These are phyloP conservation scores for Pseudogymnoascus sp. DNA, from an alignment of 2,329 filamentous ascomycete species.

Conservation along the genomic window DNA sequence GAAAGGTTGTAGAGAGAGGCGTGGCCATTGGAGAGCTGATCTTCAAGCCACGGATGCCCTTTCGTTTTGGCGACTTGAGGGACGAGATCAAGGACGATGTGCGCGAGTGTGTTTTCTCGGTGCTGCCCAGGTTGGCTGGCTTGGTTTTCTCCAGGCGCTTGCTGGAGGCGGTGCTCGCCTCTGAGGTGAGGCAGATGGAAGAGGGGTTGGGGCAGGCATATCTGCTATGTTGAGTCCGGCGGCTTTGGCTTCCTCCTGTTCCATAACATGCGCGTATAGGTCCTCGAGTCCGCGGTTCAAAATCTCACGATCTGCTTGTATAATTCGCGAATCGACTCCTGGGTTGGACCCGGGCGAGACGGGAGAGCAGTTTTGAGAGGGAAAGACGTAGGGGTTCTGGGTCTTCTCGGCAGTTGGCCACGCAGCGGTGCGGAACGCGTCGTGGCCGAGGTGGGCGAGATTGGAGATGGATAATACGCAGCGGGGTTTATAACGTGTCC, in stretches of 20 bases:
- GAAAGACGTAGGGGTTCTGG: slow-evolving; percentile 39
- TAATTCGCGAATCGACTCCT: slow-evolving; percentile 69
- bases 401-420: slow-evolving; percentile 41
- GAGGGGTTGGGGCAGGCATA: slow-evolving; percentile 30
- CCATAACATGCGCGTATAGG: slow-evolving; percentile 87
- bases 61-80: slow-evolving; percentile 50
- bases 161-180: slow-evolving; percentile 33
- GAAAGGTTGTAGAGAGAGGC: slow-evolving; percentile 54
- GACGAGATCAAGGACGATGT: slow-evolving; percentile 54
- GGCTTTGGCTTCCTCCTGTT: slow-evolving; percentile 68
- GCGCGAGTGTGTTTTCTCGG: slow-evolving; percentile 48
- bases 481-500: slow-evolving; percentile 36
- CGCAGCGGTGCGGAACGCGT: slow-evolving; percentile 39
- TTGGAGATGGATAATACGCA: slow-evolving; percentile 29
- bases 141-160: slow-evolving; percentile 43
- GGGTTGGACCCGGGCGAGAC: slow-evolving; percentile 43
- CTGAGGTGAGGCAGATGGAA: slow-evolving; percentile 26
- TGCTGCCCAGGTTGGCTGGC: slow-evolving; percentile 32
- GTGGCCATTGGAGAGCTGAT: slow-evolving; percentile 63
- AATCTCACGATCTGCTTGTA: slow-evolving; percentile 67
- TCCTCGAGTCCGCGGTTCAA: slow-evolving; percentile 80
- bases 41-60: slow-evolving; percentile 37
- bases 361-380: slow-evolving; percentile 28
- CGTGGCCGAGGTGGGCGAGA: slow-evolving; percentile 29
- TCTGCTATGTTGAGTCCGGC: slow-evolving; percentile 45